Evolutionary conservation across 805 yeast species (phyloP).

Genomic region (Suhomyces sp.): DNA sequence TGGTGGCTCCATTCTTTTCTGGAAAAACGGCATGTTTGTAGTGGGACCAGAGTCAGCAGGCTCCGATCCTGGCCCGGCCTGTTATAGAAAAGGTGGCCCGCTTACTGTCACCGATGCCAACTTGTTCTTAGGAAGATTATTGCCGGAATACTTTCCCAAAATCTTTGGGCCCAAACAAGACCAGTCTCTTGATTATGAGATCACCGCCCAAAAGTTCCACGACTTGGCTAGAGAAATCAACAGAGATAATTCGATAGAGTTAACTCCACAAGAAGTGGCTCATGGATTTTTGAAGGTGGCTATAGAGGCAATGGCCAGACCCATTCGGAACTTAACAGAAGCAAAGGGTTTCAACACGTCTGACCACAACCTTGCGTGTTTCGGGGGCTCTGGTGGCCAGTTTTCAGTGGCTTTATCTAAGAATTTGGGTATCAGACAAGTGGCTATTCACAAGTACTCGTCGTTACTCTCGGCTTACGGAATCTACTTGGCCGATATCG

Average conservation of each 20-base stretch:
- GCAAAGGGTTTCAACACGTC: constrained; percentile 72
- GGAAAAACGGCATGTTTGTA: constrained; percentile 38
- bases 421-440: constrained; percentile 62
- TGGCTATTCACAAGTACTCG: constrained; percentile 76
- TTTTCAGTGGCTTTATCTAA: constrained; percentile 78
- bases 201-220: constrained; percentile 47
- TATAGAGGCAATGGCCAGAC: constrained; percentile 87
- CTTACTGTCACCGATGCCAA: constrained; percentile 41
- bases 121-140: constrained; percentile 31
- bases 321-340: constrained; percentile 80
- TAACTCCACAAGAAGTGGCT: constrained; percentile 69
- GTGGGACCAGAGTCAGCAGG: constrained; percentile 44
- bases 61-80: constrained; percentile 41
- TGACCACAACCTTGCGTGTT: constrained; percentile 70
- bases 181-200: constrained; percentile 31
- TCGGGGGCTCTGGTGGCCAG: constrained; percentile 96
- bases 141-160: constrained; percentile 37
- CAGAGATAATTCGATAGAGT: constrained; percentile 32
- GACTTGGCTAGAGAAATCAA: constrained; percentile 59
- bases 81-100: constrained; percentile 40
- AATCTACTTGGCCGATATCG: constrained; percentile 65
- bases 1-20: constrained; percentile 41
- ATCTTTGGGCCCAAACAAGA: constrained; percentile 39
- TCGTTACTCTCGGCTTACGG: constrained; percentile 87
- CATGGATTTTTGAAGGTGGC: constrained; percentile 81